Conservation (phyloP, 495 filamentous ascomycete genomes). For the Trichoderma erinaceum region DNA sequence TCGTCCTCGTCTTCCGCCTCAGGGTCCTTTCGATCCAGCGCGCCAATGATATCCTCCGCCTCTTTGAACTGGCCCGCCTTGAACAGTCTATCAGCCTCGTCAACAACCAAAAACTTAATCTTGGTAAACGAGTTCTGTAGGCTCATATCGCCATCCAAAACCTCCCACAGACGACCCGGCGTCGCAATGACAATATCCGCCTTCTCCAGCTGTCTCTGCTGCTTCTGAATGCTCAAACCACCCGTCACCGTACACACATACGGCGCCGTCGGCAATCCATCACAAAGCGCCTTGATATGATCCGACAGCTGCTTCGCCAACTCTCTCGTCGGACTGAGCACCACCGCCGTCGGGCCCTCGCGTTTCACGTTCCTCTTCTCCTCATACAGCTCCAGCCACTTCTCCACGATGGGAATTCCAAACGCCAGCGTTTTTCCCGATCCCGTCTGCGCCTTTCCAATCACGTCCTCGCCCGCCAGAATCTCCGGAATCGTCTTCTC, state of each 20-base stretch:
- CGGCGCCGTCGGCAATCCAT: slow-evolving; percentile 53
- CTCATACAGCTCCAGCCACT: slow-evolving; percentile 44
- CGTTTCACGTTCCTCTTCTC: slow-evolving; percentile 33
- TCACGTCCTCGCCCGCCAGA: slow-evolving; percentile 59
- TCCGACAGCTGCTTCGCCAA: slow-evolving; percentile 82
- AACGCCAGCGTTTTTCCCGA: slow-evolving; percentile 83
- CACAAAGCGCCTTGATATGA: slow-evolving; percentile 69
- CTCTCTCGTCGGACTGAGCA: slow-evolving; percentile 88
- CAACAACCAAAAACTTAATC: slow-evolving; percentile 79
- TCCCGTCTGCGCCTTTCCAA: slow-evolving; percentile 78
- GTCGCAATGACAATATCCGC: slow-evolving; percentile 90
- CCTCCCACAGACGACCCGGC: slow-evolving; percentile 89
- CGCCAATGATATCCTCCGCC: slow-evolving; percentile 72
- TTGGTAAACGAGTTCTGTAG: slow-evolving; percentile 55
- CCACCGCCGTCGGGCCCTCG: slow-evolving; percentile 66
- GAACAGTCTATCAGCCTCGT: slow-evolving; percentile 89
- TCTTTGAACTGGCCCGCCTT: slow-evolving; percentile 96
- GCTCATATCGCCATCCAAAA: slow-evolving; percentile 58
- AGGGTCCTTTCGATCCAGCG: slow-evolving; percentile 56
- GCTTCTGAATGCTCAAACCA: slow-evolving; percentile 86
- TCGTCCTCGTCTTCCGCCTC: slow-evolving; percentile 33
- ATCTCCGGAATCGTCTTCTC: slow-evolving; percentile 73
- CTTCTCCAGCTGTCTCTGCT: slow-evolving; percentile 66
- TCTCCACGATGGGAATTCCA: slow-evolving; percentile 70
- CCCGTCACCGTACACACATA: slow-evolving; percentile 80